These are phyloP conservation scores for Sedum album DNA, from an alignment of 164 flowering plant genomes.

Conservation along the genomic window DNA sequence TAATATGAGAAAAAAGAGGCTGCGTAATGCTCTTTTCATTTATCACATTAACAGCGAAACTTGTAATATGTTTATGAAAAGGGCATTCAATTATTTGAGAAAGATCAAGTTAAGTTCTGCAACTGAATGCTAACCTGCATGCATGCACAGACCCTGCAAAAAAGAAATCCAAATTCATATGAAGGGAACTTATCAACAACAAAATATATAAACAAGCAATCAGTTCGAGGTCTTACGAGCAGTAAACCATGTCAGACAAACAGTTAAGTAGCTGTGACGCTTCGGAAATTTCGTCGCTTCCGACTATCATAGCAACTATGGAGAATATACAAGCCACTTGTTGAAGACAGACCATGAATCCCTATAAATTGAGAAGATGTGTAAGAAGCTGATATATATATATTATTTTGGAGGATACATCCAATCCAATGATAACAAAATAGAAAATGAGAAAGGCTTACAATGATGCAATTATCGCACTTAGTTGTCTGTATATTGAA, in stretches of 20 bases:
- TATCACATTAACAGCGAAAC: not conserved
- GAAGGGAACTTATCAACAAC: not conserved
- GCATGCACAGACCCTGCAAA: slow-evolving; percentile 58
- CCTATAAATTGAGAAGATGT: slow-evolving; percentile 5
- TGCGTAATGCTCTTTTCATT: not conserved
- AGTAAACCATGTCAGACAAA: slow-evolving; percentile 39
- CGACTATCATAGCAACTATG: slow-evolving; percentile 36
- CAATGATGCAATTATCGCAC: slow-evolving; percentile 79
- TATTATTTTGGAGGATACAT: not conserved
- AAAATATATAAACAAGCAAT: not conserved
- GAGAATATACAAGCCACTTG: slow-evolving; percentile 64
- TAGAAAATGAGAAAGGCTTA: no score
- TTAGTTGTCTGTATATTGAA: slow-evolving; percentile 69
- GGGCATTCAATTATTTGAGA: no score
- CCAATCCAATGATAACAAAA: no score
- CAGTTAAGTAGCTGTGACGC: slow-evolving; percentile 42
- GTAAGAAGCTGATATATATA: not conserved
- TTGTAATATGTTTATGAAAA: no score
- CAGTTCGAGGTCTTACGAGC: slow-evolving; percentile 37
- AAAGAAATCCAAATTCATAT: not conserved
- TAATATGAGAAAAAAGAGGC: not conserved
- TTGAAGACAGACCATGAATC: slow-evolving; percentile 33
- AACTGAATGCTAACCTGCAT: slow-evolving; percentile 40
- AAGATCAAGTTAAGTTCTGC: not conserved
- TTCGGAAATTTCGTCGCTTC: slow-evolving; percentile 37